Evolutionary conservation across 768 basidiomycete genomes (phyloP).

Genomic region (Cubamyces lactineus): DNA sequence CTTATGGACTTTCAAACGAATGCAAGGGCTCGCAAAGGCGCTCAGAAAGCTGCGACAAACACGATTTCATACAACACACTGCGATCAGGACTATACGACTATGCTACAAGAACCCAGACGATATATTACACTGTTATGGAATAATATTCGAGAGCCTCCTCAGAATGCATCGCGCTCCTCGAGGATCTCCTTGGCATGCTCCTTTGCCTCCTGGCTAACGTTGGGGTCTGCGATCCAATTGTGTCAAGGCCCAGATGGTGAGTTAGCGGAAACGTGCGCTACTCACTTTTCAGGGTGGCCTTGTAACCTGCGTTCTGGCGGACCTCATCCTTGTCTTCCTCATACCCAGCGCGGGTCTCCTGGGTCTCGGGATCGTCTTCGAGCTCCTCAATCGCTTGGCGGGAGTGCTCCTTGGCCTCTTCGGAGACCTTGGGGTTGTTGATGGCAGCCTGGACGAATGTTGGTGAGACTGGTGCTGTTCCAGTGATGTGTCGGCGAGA

Average conservation of each 20-base stretch:
- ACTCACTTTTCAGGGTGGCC: constrained; percentile 33
- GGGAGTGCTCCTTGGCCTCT: constrained; percentile 38
- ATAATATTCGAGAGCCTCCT: neutral
- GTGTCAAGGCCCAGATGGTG: neutral
- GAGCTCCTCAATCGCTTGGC: constrained; percentile 31
- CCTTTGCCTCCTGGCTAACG: constrained; percentile 33
- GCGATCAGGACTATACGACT: neutral
- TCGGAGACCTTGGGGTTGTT: constrained; percentile 38
- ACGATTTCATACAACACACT: neutral
- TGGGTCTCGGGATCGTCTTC: constrained; percentile 23
- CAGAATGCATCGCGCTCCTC: constrained; percentile 29
- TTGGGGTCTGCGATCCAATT: constrained; percentile 30
- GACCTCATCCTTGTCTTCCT: constrained; percentile 28
- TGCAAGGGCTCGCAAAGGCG: no score
- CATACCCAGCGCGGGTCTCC: constrained; percentile 17
- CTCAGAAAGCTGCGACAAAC: neutral
- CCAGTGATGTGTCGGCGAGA: neutral
- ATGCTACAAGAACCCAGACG: neutral
- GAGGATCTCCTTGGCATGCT: constrained; percentile 29
- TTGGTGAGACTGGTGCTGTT: neutral
- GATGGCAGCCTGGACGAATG: constrained; percentile 28
- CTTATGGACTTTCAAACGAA: no score
- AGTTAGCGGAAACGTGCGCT: neutral
- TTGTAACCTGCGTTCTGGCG: constrained; percentile 35
- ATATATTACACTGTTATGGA: neutral